A percentile compares a stretch with the other conserved stretches of the same genome.
Evolutionary conservation across 2,329 filamentous ascomycete genomes (phyloP).

Genomic region (Trichophyton rubrum): DNA sequence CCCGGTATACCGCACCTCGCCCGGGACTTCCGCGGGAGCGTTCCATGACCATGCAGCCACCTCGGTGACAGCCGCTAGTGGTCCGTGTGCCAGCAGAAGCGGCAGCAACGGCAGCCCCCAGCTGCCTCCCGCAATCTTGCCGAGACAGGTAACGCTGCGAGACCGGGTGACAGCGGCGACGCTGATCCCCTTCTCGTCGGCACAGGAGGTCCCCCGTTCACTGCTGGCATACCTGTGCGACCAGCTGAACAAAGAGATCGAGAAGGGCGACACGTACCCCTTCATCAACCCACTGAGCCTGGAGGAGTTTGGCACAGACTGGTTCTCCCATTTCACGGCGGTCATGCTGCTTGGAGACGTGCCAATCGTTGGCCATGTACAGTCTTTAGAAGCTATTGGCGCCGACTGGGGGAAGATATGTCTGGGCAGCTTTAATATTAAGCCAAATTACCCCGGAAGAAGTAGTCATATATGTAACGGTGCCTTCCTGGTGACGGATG

Average conservation of each 20-base stretch:
- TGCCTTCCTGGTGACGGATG: conserved; percentile 62
- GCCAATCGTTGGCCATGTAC: conserved; percentile 45
- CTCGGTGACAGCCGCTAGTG: neutral
- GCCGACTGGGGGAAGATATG: conserved; percentile 70
- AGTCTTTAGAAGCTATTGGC: conserved; percentile 39
- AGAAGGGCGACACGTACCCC: conserved; percentile 82
- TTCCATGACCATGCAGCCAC: neutral
- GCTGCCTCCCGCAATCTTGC: conserved; percentile 55
- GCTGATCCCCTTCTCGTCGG: conserved; percentile 68
- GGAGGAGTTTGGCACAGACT: conserved; percentile 68
- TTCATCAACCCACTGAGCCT: conserved; percentile 66
- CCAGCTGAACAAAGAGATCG: conserved; percentile 80
- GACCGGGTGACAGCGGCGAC: conserved; percentile 76
- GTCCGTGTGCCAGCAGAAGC: neutral
- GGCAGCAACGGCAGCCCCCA: conserved; percentile 35
- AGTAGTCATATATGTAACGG: conserved; percentile 79
- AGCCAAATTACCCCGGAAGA: conserved; percentile 82
- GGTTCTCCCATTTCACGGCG: conserved; percentile 82
- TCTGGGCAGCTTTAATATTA: conserved; percentile 84
- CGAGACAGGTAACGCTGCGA: conserved; percentile 67
- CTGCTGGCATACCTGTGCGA: conserved; percentile 67
- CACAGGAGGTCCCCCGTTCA: conserved; percentile 59
- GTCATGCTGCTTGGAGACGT: conserved; percentile 77
- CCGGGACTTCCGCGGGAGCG: neutral
- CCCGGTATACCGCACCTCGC: conserved; percentile 51